phyloP scores from a whole-genome alignment of 2,329 filamentous ascomycete species.

The Penicillium sclerotigenum region DNA sequence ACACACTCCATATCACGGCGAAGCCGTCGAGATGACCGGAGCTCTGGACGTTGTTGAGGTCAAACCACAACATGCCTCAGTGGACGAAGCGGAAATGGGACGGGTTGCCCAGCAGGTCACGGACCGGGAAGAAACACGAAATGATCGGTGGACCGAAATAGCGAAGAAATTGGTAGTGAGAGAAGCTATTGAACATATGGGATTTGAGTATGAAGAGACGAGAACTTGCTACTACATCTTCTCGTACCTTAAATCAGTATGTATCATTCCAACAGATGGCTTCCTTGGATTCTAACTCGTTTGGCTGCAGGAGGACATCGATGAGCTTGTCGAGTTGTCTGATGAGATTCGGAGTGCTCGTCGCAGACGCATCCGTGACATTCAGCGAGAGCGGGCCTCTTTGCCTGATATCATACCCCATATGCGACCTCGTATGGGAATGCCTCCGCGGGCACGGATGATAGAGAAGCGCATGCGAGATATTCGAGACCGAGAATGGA shows the following conservation, averaged over 20 bases:
- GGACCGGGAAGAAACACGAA: conserved; percentile 38
- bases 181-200: conserved; percentile 79
- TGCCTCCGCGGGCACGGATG: conserved; percentile 21
- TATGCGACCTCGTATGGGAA: conserved; percentile 11
- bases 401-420: conserved; percentile 4
- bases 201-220: conserved; percentile 89
- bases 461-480: conserved; percentile 24
- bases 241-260: conserved; percentile 82
- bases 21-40: conserved; percentile 20
- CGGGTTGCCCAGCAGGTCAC: conserved; percentile 47
- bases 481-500: conserved; percentile 28
- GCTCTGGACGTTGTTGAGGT: conserved; percentile 21
- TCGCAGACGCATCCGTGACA: conserved; percentile 57
- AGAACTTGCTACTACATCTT: conserved; percentile 89
- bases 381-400: conserved; percentile 48
- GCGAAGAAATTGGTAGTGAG: conserved; percentile 85
- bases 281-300: not conserved
- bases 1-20: conserved; percentile 60
- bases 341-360: conserved; percentile 73
- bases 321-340: conserved; percentile 76
- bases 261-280: conserved; percentile 37
- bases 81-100: conserved; percentile 59
- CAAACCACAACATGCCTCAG: conserved; percentile 13
- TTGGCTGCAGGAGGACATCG: conserved; percentile 72
- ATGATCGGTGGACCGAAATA: conserved; percentile 92